These are phyloP conservation scores for Termitomyces titanicus DNA, from an alignment of 768 basidiomycete genomes.

Conservation along the genomic window DNA sequence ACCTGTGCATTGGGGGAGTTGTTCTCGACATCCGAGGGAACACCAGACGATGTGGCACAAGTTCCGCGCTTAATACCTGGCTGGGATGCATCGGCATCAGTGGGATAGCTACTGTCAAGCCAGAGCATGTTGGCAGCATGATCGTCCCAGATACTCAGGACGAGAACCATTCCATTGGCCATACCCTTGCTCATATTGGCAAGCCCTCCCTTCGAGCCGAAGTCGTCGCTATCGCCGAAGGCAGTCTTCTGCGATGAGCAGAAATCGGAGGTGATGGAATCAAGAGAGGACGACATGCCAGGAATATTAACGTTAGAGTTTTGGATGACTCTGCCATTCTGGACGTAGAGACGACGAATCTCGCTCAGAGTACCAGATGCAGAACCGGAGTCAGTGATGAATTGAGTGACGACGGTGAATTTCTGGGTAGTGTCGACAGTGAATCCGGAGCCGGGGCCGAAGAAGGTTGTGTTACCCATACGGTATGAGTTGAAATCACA, in stretches of 20 bases:
- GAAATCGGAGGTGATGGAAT: slow-evolving; percentile 47
- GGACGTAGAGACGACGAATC: slow-evolving; percentile 54
- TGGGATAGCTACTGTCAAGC: slow-evolving; percentile 52
- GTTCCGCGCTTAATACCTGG: slow-evolving; percentile 48
- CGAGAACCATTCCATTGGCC: slow-evolving; percentile 43
- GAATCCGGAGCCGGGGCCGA: slow-evolving; percentile 33
- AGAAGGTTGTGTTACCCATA: slow-evolving; percentile 45
- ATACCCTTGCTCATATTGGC: slow-evolving; percentile 31
- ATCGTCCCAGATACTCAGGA: slow-evolving; percentile 53
- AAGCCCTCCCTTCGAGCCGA: slow-evolving; percentile 41
- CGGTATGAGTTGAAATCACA: slow-evolving; percentile 65
- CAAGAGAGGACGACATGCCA: slow-evolving; percentile 30
- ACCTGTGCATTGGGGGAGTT: slow-evolving; percentile 37
- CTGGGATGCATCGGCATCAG: slow-evolving; percentile 25
- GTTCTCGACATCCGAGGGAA: slow-evolving; percentile 40
- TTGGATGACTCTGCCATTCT: slow-evolving; percentile 47
- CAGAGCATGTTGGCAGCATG: slow-evolving; percentile 54
- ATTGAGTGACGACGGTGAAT: slow-evolving; percentile 60
- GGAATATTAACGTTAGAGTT: slow-evolving; percentile 47
- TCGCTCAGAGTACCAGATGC: slow-evolving; percentile 45
- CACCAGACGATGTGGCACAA: slow-evolving; percentile 45
- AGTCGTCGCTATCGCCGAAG: slow-evolving; percentile 45
- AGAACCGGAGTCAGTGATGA: slow-evolving; percentile 45
- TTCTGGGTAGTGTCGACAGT: slow-evolving; percentile 46
- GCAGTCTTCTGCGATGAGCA: slow-evolving; percentile 44